Conservation (phyloP, 805 yeast species). For the Candida sithepensis region DNA sequence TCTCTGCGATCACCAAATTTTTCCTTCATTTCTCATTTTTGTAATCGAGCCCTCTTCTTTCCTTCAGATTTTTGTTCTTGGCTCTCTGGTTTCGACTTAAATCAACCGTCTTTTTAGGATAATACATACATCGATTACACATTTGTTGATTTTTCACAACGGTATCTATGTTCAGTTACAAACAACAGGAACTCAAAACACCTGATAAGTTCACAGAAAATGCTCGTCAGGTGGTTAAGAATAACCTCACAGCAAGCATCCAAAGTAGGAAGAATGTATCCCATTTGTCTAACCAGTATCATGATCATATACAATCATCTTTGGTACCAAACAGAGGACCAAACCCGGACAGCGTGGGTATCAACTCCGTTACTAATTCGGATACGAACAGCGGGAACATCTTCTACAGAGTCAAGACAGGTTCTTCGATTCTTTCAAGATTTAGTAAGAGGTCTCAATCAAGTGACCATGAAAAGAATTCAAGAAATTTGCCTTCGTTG, state of each 20-base stretch:
- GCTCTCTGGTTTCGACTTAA: background rate
- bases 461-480: background rate
- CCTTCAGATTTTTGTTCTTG: background rate
- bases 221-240: constrained; percentile 23
- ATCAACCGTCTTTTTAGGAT: too few relatives aligned
- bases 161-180: constrained; percentile 19
- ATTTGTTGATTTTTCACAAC: too few relatives aligned
- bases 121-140: too few relatives aligned
- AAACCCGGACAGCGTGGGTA: too few relatives aligned
- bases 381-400: constrained; percentile 6
- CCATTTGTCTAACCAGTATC: background rate
- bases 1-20: background rate
- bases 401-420: constrained; percentile 8
- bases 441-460: constrained; percentile 4
- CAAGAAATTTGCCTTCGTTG: constrained; percentile 1
- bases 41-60: background rate
- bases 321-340: background rate
- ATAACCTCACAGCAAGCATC: constrained; percentile 11
- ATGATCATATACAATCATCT: background rate
- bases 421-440: constrained; percentile 11
- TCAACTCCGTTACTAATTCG: constrained; percentile 1
- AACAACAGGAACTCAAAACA: constrained; percentile 15
- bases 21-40: background rate
- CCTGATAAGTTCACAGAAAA: constrained; percentile 24
- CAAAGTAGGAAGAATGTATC: background rate